Evolutionary conservation across 2,329 filamentous ascomycete species (phyloP).

Genomic region (Elsinoe ampelina): DNA sequence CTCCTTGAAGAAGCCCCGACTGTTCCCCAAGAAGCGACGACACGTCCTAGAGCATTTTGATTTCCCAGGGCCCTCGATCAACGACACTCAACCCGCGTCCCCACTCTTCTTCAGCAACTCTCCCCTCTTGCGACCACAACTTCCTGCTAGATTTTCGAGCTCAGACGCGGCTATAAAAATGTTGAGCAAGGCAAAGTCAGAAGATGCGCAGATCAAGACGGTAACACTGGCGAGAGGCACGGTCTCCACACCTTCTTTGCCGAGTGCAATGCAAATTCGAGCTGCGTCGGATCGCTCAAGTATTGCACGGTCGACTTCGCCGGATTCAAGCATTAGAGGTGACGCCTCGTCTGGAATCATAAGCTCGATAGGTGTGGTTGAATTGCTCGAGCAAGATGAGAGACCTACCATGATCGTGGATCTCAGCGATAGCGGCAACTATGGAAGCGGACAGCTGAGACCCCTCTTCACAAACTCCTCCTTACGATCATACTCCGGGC

Average conservation of each 20-base stretch:
- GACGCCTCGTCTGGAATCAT: slow-evolving; percentile 46
- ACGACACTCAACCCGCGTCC: slow-evolving; percentile 32
- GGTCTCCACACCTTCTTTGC: slow-evolving; percentile 22
- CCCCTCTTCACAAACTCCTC: slow-evolving; percentile 61
- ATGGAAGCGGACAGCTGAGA: slow-evolving; percentile 45
- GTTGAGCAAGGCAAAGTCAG: slow-evolving; percentile 41
- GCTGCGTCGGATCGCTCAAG: slow-evolving; percentile 45
- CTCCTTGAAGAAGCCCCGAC: slow-evolving; percentile 17
- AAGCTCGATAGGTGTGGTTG: slow-evolving; percentile 56
- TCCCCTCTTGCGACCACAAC: slow-evolving; percentile 32
- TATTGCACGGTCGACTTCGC: slow-evolving; percentile 40
- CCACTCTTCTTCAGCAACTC: slow-evolving; percentile 46
- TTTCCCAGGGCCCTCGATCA: slow-evolving; percentile 17
- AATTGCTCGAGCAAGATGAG: slow-evolving; percentile 67
- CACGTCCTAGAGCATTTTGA: slow-evolving; percentile 20
- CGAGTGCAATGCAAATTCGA: slow-evolving; percentile 28
- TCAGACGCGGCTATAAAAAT: slow-evolving; percentile 51
- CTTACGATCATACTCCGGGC: slow-evolving; percentile 47
- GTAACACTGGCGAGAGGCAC: slow-evolving; percentile 43
- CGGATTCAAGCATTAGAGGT: slow-evolving; percentile 41
- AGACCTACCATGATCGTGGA: slow-evolving; percentile 70
- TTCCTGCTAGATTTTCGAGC: slow-evolving; percentile 48
- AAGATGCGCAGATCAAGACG: slow-evolving; percentile 43
- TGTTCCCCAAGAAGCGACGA: slow-evolving; percentile 17
- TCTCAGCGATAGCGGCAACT: slow-evolving; percentile 49